These are phyloP conservation scores for Catunica adiposa DNA, from an alignment of 2,329 filamentous ascomycete genomes.

Conservation along the genomic window DNA sequence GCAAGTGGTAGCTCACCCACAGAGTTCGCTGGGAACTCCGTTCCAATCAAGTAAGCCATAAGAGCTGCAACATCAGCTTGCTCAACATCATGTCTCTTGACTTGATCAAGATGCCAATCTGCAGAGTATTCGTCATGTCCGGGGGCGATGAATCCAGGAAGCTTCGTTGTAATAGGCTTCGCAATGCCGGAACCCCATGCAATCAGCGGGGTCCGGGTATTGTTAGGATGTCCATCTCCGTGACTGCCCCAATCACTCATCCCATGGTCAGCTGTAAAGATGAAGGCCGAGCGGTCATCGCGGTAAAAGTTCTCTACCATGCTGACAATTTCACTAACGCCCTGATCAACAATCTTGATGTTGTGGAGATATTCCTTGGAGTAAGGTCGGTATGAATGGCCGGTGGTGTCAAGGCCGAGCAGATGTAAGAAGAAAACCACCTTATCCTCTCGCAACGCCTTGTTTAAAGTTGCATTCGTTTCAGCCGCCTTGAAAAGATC, in stretches of 20 bases:
- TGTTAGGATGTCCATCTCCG: slow-evolving; percentile 92
- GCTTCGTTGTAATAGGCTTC: slow-evolving; percentile 43
- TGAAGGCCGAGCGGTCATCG: slow-evolving; percentile 73
- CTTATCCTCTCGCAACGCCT: slow-evolving; percentile 63
- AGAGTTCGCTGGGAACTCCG: slow-evolving; percentile 89
- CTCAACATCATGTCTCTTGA: slow-evolving; percentile 76
- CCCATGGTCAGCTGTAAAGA: slow-evolving; percentile 95
- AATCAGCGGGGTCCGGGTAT: slow-evolving; percentile 84
- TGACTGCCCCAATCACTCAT: slow-evolving; percentile 99
- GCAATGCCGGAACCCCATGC: slow-evolving; percentile 87
- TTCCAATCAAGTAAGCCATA: slow-evolving; percentile 81
- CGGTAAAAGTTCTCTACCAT: slow-evolving; percentile 74
- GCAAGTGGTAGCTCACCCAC: slow-evolving; percentile 81
- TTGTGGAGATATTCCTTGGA: slow-evolving; percentile 92
- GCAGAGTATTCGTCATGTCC: slow-evolving; percentile 86
- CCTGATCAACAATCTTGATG: slow-evolving; percentile 82
- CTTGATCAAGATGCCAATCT: slow-evolving; percentile 68
- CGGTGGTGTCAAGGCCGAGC: slow-evolving; percentile 78
- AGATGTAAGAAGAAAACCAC: slow-evolving; percentile 90
- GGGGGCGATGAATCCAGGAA: slow-evolving; percentile 36
- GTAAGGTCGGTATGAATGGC: slow-evolving; percentile 75
- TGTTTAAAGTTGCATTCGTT: slow-evolving; percentile 57
- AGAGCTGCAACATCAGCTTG: slow-evolving; percentile 90
- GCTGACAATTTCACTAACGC: slow-evolving; percentile 67
- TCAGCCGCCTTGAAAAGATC: slow-evolving; percentile 67